Evolutionary conservation across 768 basidiomycete species (phyloP).

Genomic region (Leccinum pellstonianum): DNA sequence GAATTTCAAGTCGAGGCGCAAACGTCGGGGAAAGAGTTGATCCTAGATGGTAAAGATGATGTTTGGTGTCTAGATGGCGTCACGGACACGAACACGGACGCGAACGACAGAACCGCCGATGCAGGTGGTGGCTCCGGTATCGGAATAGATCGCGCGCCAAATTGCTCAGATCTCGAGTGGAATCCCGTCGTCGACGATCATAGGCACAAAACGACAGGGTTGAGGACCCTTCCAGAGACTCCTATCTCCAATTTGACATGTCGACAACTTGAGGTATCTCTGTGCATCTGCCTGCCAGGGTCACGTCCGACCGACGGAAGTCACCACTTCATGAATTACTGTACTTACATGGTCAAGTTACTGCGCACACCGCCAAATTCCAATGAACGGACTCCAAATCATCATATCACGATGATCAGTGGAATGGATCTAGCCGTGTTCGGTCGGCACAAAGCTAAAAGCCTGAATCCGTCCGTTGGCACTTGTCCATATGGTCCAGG

Average conservation of each 20-base stretch:
- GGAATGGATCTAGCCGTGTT: neutral
- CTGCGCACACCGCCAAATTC: neutral
- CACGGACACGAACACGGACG: neutral
- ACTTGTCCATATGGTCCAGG: neutral
- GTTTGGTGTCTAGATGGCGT: neutral
- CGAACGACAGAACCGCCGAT: neutral
- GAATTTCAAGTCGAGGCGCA: neutral
- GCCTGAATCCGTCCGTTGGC: neutral
- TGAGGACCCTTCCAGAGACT: neutral
- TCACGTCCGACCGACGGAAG: neutral
- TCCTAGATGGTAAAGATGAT: neutral
- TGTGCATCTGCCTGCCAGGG: neutral
- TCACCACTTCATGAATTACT: neutral
- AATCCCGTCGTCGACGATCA: neutral
- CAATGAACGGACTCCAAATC: neutral
- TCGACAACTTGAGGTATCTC: neutral
- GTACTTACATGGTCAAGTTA: neutral
- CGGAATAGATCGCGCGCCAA: neutral
- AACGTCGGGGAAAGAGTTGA: neutral
- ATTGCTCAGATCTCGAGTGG: neutral
- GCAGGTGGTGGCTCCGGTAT: neutral
- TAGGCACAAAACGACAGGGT: neutral
- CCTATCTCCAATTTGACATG: neutral
- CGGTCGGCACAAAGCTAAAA: neutral
- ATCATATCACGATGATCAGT: neutral